Evolutionary conservation across 2,329 filamentous ascomycete genomes (phyloP), one percentile per base, ranked within the genome.

Genomic region (Lasiodiplodia hormozganensis): DNA sequence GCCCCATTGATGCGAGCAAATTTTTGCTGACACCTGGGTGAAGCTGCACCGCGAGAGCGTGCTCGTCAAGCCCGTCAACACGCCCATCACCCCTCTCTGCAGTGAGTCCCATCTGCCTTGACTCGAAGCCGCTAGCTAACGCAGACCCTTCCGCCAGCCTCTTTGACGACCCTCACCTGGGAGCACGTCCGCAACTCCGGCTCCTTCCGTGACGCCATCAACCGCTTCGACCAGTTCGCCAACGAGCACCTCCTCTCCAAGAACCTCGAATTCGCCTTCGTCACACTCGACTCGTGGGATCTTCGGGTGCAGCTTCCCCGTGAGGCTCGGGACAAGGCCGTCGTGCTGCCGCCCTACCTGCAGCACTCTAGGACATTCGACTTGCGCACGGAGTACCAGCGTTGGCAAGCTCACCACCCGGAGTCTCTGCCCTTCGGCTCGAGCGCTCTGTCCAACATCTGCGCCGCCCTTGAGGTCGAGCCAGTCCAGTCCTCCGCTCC

Each of bases 301-400:
- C 89, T 99, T 70, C 93, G 96, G 74, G 96, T 99, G 69, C 96
- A 99, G 86, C 88, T 99, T 78, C 96, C 96, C 58, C 93, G 96
- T 72, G 96, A 99, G 85, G 96, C 96, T 77, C 93, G 96, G 76
- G 96, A 99, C 85, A 99, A 99, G 87, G 92, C 94, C 73, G 96
- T 98, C 52, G 96, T 98, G 64, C 88, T 99, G 43, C 96, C 96
- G 25, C 92, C 95, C 11, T 99, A 99, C 81, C 88, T 99, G 70
- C 96, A 99, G 84, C 96, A 99, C 85, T 97, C 96, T 49, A 91
- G 96, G 70, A 97, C 95, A 69, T 99, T 98, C 79, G 96, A 98
- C 79, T 88, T 99, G 69, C 92, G 96, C 71, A 97, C 94, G 76
- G 96, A 99, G 83, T 99, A 99, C 80, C 94, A 97, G 84, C 89